Percentiles rank a stretch among this genome's conserved stretches.
These are phyloP conservation scores for Clonostachys rhizophaga DNA, from an alignment of 2,329 filamentous ascomycete genomes.

Conservation along the genomic window DNA sequence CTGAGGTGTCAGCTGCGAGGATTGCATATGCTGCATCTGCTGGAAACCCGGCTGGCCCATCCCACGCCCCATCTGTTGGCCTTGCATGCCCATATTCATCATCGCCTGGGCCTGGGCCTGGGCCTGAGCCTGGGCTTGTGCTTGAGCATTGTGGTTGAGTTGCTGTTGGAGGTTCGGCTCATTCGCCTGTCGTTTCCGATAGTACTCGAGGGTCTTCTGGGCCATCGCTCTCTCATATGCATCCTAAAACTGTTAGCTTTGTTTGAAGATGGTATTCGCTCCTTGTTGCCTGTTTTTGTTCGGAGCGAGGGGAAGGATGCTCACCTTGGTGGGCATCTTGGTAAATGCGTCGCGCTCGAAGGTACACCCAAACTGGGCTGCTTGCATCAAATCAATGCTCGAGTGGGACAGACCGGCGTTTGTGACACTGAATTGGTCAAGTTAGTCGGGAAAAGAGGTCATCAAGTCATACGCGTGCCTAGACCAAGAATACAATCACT, in stretches of 20 bases:
- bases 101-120: conserved; percentile 38
- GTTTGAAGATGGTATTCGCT: not conserved
- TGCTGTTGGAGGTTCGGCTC: conserved; percentile 42
- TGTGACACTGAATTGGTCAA: conserved; percentile 33
- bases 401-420: conserved; percentile 39
- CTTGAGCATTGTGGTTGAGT: conserved; percentile 38
- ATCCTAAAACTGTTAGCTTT: conserved; percentile 27
- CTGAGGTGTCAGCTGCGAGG: conserved; percentile 44
- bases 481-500: conserved; percentile 8
- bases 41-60: conserved; percentile 51
- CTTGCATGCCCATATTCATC: conserved; percentile 44
- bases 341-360: conserved; percentile 44
- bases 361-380: conserved; percentile 32
- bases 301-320: not conserved
- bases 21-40: conserved; percentile 55
- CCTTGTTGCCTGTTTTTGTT: no score
- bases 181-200: conserved; percentile 44
- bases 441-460: conserved; percentile 5
- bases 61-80: conserved; percentile 39
- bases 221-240: conserved; percentile 44
- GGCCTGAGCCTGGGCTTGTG: conserved; percentile 28
- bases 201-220: conserved; percentile 41
- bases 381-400: conserved; percentile 33
- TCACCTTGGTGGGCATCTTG: conserved; percentile 42
- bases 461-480: not conserved